Evolutionary conservation across 495 filamentous ascomycete species (phyloP), one percentile per base, ranked within the genome.

Genomic region (Acidomyces sp.): DNA sequence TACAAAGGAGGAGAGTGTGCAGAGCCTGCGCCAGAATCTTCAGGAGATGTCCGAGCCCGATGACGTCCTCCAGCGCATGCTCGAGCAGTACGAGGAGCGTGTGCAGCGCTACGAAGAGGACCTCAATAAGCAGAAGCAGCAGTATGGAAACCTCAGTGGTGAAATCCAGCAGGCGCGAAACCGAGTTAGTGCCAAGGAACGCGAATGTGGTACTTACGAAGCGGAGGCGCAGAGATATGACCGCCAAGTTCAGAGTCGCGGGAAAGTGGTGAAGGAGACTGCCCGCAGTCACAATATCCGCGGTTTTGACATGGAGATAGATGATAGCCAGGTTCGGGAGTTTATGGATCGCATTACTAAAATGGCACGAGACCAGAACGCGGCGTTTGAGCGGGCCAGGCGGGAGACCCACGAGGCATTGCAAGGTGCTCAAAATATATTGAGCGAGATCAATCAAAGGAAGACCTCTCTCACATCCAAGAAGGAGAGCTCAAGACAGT

Each of bases 211-310:
- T 21, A 84, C 78, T 53, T 75, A 77, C 52, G 75, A 90, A 58
- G 85, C 87, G 6, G 76, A 94, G 55, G 83, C 86, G 57, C 77
- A 78, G 52, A 80, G 79, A 46, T 85, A 88, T 51, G 85, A 94
- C 54, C 74, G 75, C 9, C 80, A 93, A 36, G 52, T 93, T 4
- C 63, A 70, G 45, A 60, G 69, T 18, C 78, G 88, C 19, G 68
- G 78, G 43, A 64, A 62, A 1, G 70, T 92, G 58, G 76, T 95
- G 43, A 82, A 73, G 47, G 78, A 92, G 9, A 72, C 81, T 30
- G 81, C 86, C 13, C 70, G 76, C 20, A 65, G 63, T n/a, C 84
- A 95, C 56, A 78, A 74, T 41, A 80, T 96, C 40, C 77, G 81
- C 16, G 87, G 86, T 0, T 88, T 83, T 51, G 83, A 93, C 38